Evolutionary conservation across 108 stramenopile genomes (phyloP).

Genomic region (Asterionellopsis glacialis): DNA sequence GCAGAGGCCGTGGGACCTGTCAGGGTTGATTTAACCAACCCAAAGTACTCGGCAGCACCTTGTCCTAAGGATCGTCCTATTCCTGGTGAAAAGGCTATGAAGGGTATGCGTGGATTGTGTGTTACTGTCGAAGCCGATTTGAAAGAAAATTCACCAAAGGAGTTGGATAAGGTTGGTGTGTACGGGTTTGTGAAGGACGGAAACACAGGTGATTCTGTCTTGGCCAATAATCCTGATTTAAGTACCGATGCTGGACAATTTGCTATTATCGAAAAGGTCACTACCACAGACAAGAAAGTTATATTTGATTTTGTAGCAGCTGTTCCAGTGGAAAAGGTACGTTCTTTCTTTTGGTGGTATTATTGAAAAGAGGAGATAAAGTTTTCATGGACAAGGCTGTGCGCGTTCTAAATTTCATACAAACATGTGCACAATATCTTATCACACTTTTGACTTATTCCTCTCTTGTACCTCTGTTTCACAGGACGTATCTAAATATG

Average conservation of each 20-base stretch:
- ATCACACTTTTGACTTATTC: not conserved
- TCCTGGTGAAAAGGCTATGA: conserved; percentile 93
- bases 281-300: conserved; percentile 58
- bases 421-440: no score
- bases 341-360: not conserved
- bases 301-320: conserved; percentile 86
- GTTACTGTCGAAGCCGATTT: conserved; percentile 76
- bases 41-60: conserved; percentile 59
- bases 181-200: conserved; percentile 81
- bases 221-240: conserved; percentile 92
- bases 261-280: conserved; percentile 70
- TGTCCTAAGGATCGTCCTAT: conserved; percentile 86
- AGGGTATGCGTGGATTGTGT: conserved; percentile 87
- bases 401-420: no score
- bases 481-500: conserved; percentile 50
- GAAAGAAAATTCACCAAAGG: conserved; percentile 38
- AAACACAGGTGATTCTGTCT: conserved; percentile 66
- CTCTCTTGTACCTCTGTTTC: not conserved
- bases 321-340: conserved; percentile 73
- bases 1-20: conserved; percentile 81
- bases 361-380: no score
- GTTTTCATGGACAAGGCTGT: no score
- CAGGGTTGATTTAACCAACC: conserved; percentile 69
- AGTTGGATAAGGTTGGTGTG: conserved; percentile 74
- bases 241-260: conserved; percentile 91